Evolutionary conservation across 192 early-diverging fungal genomes (phyloP).

Genomic region (Podila clonocystis): DNA sequence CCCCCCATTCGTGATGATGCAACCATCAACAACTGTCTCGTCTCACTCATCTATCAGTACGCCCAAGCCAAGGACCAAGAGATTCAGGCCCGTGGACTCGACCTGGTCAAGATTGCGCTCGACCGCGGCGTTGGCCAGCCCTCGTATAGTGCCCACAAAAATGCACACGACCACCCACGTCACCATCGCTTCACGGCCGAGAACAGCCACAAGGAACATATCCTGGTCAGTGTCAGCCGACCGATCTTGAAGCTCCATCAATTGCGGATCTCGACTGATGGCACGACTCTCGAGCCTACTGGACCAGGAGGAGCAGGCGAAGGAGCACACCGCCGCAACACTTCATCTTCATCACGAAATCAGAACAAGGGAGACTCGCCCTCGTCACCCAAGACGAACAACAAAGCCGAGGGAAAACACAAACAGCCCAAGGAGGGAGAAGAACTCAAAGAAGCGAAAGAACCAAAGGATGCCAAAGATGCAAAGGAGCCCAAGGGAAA

Average conservation of each 20-base stretch:
- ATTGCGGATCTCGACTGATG: conserved; percentile 22
- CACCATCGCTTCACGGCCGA: not conserved
- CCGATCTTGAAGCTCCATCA: conserved; percentile 11
- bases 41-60: conserved; percentile 43
- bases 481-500: conserved; percentile 4
- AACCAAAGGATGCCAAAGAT: not conserved
- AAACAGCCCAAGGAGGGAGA: not conserved
- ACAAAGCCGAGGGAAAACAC: not conserved
- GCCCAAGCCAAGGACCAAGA: conserved; percentile 6
- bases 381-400: not conserved
- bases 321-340: not conserved
- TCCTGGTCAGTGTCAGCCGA: conserved; percentile 19
- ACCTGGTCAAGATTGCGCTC: conserved; percentile 34
- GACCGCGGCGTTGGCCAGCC: conserved; percentile 26
- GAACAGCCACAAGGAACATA: not conserved
- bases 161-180: too few relatives aligned
- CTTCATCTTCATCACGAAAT: not conserved
- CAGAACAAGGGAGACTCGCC: not conserved
- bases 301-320: not conserved
- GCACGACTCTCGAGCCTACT: conserved; percentile 4
- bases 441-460: not conserved
- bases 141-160: conserved; percentile 1
- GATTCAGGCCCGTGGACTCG: conserved; percentile 14
- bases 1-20: conserved; percentile 21
- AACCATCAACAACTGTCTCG: conserved; percentile 31